These are phyloP conservation scores for Camellia sinensis DNA, from an alignment of 148 eudicot species.

Conservation along the genomic window DNA sequence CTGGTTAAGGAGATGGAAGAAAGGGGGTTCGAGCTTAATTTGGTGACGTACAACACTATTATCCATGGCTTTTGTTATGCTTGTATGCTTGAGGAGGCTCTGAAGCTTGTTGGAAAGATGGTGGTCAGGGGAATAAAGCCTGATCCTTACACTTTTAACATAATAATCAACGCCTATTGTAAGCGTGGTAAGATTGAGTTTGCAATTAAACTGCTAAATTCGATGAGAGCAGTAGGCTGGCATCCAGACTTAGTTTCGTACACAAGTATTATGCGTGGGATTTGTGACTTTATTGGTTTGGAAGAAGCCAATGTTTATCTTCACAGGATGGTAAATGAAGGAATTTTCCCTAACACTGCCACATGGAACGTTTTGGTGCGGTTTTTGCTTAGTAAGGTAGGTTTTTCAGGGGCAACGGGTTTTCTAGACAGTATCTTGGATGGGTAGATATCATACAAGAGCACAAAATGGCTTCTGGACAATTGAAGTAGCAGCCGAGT, in stretches of 20 bases:
- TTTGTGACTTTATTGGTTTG: conserved; percentile 36
- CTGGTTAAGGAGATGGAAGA: conserved; percentile 52
- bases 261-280: conserved; percentile 56
- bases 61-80: conserved; percentile 50
- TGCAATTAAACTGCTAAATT: conserved; percentile 47
- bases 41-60: conserved; percentile 62
- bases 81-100: conserved; percentile 42
- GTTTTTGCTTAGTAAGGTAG: conserved; percentile 38
- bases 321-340: conserved; percentile 53
- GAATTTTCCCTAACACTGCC: conserved; percentile 46
- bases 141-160: conserved; percentile 64
- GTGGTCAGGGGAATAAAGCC: conserved; percentile 45
- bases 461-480: background rate
- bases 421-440: conserved; percentile 25
- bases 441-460: background rate
- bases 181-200: conserved; percentile 44
- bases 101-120: conserved; percentile 60
- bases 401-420: conserved; percentile 20
- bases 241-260: conserved; percentile 49
- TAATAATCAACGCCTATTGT: conserved; percentile 46
- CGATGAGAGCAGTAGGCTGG: conserved; percentile 36
- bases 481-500: background rate
- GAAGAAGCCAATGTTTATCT: conserved; percentile 46
- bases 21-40: conserved; percentile 46
- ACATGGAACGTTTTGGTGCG: conserved; percentile 60